Evolutionary conservation across 129 eudicot species (phyloP).

Genomic region (carrot (Daucus carota)): DNA sequence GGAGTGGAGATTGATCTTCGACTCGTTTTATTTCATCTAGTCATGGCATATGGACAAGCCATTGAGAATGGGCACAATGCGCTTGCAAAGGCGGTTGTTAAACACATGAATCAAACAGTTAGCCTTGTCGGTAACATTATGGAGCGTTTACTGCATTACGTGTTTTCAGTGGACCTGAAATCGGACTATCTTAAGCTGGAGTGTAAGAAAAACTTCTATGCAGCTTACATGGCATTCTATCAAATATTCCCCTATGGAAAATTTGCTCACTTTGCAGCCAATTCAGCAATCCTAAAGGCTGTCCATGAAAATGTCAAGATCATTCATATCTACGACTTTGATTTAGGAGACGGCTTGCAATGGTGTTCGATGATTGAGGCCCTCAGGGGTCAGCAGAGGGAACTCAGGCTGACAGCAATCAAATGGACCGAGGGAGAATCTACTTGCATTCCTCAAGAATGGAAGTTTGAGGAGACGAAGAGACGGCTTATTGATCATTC

Average conservation of each 20-base stretch:
- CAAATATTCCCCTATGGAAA: constrained; percentile 45
- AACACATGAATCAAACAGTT: constrained; percentile 25
- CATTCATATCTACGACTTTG: constrained; percentile 30
- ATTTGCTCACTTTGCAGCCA: constrained; percentile 47
- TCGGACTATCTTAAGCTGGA: constrained; percentile 39
- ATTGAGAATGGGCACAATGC: constrained; percentile 27
- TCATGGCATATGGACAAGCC: constrained; percentile 53
- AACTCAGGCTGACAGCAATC: constrained; percentile 16
- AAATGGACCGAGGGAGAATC: constrained; percentile 18
- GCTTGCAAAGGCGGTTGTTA: constrained; percentile 35
- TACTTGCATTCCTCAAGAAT: not conserved
- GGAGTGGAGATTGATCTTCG: constrained; percentile 16
- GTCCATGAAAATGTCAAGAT: constrained; percentile 15
- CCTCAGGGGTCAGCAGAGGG: constrained; percentile 16
- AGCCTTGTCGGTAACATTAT: constrained; percentile 33
- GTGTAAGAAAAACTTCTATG: constrained; percentile 30
- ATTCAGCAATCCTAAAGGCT: constrained; percentile 35
- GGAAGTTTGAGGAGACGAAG: constrained; percentile 38
- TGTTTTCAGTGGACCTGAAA: constrained; percentile 32
- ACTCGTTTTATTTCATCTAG: constrained; percentile 20
- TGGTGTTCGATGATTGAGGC: constrained; percentile 34
- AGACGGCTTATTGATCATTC: constrained; percentile 26
- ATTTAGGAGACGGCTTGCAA: constrained; percentile 36
- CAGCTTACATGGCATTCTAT: constrained; percentile 44
- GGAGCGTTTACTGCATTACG: constrained; percentile 37